Percentiles rank a stretch among this genome's conserved stretches.
Evolutionary conservation across 352 stramenopile genomes (phyloP).

Genomic region (Globisporangium spiculum): DNA sequence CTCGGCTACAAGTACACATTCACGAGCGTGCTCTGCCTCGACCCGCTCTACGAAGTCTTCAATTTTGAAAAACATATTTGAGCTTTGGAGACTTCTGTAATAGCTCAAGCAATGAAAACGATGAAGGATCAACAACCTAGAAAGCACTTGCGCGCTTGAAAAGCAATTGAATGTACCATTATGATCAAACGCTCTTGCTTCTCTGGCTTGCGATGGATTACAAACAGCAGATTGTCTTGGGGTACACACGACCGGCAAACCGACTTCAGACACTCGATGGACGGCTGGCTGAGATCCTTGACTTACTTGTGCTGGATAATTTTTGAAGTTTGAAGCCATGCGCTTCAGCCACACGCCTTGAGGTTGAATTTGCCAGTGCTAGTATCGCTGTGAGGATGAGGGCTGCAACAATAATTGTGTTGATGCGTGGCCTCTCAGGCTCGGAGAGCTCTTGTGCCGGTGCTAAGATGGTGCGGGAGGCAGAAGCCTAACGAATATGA

Average conservation of each 20-base stretch:
- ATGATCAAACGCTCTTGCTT: not conserved
- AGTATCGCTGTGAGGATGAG: not conserved
- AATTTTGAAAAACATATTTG: conserved; percentile 15
- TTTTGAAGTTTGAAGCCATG: not conserved
- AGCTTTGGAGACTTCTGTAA: not conserved
- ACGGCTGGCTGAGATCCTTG: not conserved
- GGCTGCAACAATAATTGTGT: not conserved
- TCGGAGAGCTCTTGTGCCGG: not conserved
- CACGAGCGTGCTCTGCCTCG: conserved; percentile 1
- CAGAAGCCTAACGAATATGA: not conserved
- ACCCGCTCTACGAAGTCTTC: conserved; percentile 12
- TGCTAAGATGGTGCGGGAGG: not conserved
- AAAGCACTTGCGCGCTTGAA: not conserved
- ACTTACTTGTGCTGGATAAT: not conserved
- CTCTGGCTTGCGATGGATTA: not conserved
- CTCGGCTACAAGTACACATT: conserved; percentile 13
- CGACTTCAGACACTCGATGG: not conserved
- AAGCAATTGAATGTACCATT: not conserved
- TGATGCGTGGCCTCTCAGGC: not conserved
- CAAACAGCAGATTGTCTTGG: not conserved
- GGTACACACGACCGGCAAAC: not conserved
- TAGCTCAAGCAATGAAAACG: not conserved
- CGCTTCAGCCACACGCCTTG: not conserved
- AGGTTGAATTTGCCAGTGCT: no score
- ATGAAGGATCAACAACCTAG: not conserved